phyloP scores from a whole-genome alignment of 345 rosid species.

The Populus nigra region DNA sequence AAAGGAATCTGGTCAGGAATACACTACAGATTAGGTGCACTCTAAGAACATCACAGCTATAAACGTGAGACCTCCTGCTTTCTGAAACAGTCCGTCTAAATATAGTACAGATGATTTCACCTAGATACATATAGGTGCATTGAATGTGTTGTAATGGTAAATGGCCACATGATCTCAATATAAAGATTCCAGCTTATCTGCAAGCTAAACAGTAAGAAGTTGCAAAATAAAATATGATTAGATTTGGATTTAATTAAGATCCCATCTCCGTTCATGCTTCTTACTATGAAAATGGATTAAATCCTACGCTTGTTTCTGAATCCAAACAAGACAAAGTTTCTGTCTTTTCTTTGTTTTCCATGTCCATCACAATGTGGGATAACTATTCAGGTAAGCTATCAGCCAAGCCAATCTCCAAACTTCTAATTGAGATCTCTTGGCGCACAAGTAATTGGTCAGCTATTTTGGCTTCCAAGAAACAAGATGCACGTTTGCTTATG shows the following conservation, averaged over 20 bases:
- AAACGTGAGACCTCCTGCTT: not conserved
- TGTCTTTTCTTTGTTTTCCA: not conserved
- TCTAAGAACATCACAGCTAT: conserved; percentile 1
- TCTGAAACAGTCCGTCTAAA: not conserved
- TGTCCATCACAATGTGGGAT: not conserved
- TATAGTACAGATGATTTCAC: not conserved
- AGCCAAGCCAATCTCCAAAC: not conserved
- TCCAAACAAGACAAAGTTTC: not conserved
- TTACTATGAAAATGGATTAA: not conserved
- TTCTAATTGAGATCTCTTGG: not conserved
- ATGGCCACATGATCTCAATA: conserved; percentile 32
- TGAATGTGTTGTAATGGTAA: conserved; percentile 12
- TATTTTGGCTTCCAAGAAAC: not conserved
- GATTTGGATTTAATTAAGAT: conserved; percentile 7
- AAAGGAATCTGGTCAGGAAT: not conserved
- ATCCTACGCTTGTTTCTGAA: not conserved
- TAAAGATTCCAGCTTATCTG: conserved; percentile 33
- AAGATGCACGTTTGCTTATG: not conserved
- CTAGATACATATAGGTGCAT: not conserved
- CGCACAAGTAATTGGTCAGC: not conserved
- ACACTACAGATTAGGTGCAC: not conserved
- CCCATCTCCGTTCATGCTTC: conserved; percentile 27
- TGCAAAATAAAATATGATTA: conserved; percentile 12
- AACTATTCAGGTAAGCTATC: not conserved
- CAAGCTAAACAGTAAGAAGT: conserved; percentile 9